These are phyloP conservation scores for Trypanosoma melophagium DNA, from an alignment of 208 protist genomes.

Conservation along the genomic window DNA sequence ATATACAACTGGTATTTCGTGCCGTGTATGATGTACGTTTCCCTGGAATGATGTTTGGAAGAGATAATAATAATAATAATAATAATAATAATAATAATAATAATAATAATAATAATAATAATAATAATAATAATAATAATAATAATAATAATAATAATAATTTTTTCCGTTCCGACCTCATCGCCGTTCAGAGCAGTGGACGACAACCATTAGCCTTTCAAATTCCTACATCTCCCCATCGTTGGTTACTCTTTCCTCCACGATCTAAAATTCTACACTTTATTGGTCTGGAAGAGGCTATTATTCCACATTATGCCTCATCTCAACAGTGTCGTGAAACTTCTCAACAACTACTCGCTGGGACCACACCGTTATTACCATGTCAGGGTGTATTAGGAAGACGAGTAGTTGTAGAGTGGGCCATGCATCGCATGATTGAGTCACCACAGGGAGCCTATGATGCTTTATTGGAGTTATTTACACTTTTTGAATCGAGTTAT, in stretches of 20 bases:
- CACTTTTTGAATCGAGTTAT: conserved; percentile 37
- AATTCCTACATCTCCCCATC: conserved; percentile 36
- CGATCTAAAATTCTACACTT: conserved; percentile 50
- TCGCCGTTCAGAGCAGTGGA: conserved; percentile 40
- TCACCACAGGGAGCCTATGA: conserved; percentile 36
- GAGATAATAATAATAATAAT: too few relatives aligned
- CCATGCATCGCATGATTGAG: conserved; percentile 39
- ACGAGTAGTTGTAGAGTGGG: conserved; percentile 48
- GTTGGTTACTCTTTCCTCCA: conserved; percentile 65
- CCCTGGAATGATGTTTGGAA: conserved; percentile 29
- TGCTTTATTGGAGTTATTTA: conserved; percentile 58
- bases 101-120: too few relatives aligned
- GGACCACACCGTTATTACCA: conserved; percentile 32
- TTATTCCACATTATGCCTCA: conserved; percentile 63
- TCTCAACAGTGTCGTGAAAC: conserved; percentile 35
- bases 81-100: too few relatives aligned
- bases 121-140: too few relatives aligned
- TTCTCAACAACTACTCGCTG: conserved; percentile 49
- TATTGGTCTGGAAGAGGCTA: conserved; percentile 53
- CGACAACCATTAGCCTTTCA: conserved; percentile 55
- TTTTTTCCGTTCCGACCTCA: conserved; percentile 48
- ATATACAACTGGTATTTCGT: conserved; percentile 81
- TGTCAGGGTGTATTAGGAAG: conserved; percentile 47
- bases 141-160: conserved; percentile 15
- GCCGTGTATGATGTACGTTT: conserved; percentile 75